Conservation (phyloP, 306 rosid species). For the Styphnolobium japonicum region DNA sequence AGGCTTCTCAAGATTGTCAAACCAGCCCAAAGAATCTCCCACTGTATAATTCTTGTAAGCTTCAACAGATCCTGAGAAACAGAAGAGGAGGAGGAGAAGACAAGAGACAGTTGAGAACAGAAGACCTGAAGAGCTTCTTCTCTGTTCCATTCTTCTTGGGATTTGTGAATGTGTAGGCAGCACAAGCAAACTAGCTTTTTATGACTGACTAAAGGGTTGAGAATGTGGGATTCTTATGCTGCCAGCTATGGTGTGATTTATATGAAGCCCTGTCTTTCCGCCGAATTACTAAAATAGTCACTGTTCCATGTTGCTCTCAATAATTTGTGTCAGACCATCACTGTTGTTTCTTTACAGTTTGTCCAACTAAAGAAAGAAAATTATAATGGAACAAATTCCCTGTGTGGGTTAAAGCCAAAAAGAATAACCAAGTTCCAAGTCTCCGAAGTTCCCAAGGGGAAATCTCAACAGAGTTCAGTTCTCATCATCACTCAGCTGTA, state of each 20-base stretch:
- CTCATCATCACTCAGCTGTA: not conserved
- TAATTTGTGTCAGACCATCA: not conserved
- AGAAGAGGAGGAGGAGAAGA: conserved; percentile 17
- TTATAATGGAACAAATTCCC: not conserved
- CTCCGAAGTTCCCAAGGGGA: conserved; percentile 4
- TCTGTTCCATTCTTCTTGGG: conserved; percentile 40
- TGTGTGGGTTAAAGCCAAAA: not conserved
- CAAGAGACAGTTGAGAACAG: conserved; percentile 10
- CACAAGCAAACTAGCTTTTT: conserved; percentile 6
- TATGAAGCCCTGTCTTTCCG: conserved; percentile 19
- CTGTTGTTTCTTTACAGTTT: not conserved
- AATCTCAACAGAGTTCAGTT: not conserved
- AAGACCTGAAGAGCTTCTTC: not conserved
- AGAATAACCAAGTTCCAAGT: conserved; percentile 26
- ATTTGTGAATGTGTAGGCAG: conserved; percentile 12
- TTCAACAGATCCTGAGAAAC: conserved; percentile 45
- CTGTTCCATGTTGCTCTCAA: conserved; percentile 11
- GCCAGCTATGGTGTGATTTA: conserved; percentile 30
- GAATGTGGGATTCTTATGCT: conserved; percentile 35
- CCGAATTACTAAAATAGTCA: conserved; percentile 39
- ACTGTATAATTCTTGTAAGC: conserved; percentile 89
- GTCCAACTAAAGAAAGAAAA: not conserved
- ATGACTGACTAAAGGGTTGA: conserved; percentile 7
- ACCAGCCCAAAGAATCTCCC: conserved; percentile 92
- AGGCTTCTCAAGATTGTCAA: conserved; percentile 56